These are phyloP conservation scores for Vitis hybrid DNA, from an alignment of 177 flowering plant genomes.

Conservation along the genomic window DNA sequence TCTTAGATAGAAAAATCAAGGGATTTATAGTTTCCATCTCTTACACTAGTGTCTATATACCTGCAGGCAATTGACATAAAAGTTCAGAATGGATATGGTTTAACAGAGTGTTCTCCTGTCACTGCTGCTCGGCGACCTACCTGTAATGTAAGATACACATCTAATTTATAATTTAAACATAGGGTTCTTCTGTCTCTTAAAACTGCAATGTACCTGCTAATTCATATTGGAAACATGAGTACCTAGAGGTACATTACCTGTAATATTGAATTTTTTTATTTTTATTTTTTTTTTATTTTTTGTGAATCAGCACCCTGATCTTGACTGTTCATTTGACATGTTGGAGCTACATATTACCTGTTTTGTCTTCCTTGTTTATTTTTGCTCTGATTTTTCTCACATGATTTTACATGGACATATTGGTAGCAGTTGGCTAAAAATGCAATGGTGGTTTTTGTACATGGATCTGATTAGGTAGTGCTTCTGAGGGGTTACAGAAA, in stretches of 20 bases:
- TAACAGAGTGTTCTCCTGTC: slow-evolving; percentile 91
- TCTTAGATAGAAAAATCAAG: slow-evolving; percentile 1
- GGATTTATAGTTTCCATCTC: neutral
- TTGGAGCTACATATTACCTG: too few species aligned
- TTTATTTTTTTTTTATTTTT: neutral
- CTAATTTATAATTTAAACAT: neutral
- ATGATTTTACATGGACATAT: too few species aligned
- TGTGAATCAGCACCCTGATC: too few species aligned
- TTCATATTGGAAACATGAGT: too few species aligned
- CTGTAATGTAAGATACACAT: slow-evolving; percentile 56
- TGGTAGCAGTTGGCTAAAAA: too few species aligned
- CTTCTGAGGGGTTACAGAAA: too few species aligned
- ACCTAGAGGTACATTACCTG: too few species aligned
- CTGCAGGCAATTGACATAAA: slow-evolving; percentile 78
- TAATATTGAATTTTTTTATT: neutral
- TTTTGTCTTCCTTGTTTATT: too few species aligned
- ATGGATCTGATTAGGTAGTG: too few species aligned
- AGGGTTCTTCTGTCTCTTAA: neutral
- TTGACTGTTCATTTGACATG: too few species aligned
- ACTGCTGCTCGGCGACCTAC: slow-evolving; percentile 56
- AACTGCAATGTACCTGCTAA: neutral
- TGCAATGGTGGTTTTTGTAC: too few species aligned
- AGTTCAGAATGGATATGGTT: slow-evolving; percentile 86
- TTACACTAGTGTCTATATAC: slow-evolving; percentile 4
- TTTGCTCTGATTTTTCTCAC: too few species aligned